Evolutionary conservation across 2,329 filamentous ascomycete species (phyloP).

Genomic region (Pseudogymnoascus sp.): DNA sequence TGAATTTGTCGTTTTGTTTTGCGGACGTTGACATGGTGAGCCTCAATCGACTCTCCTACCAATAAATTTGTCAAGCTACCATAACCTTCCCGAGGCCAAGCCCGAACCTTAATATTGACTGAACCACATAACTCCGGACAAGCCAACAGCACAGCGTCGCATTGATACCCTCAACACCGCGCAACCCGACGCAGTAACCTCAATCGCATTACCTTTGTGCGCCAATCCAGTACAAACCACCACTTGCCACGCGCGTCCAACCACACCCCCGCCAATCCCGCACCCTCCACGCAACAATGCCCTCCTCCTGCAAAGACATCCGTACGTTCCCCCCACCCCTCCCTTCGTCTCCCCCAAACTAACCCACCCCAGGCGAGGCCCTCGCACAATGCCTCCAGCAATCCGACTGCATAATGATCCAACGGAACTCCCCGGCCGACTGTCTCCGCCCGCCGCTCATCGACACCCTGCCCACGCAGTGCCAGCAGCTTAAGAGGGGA

Average conservation of each 20-base stretch:
- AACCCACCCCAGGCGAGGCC: slow-evolving; percentile 62
- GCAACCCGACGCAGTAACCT: neutral
- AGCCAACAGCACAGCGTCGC: neutral
- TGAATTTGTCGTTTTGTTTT: neutral
- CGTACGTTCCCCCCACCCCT: slow-evolving; percentile 45
- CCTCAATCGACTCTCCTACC: neutral
- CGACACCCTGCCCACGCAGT: slow-evolving; percentile 76
- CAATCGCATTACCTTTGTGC: neutral
- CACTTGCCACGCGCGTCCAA: neutral
- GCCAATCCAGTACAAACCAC: neutral
- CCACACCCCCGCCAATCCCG: neutral
- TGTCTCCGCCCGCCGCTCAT: slow-evolving; percentile 78
- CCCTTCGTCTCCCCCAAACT: slow-evolving; percentile 9
- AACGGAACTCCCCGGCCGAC: slow-evolving; percentile 78
- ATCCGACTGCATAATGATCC: slow-evolving; percentile 91
- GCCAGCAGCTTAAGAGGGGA: slow-evolving; percentile 86
- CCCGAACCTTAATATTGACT: slow-evolving; percentile 1
- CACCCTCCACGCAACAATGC: slow-evolving; percentile 52
- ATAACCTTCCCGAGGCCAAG: neutral
- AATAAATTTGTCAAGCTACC: neutral
- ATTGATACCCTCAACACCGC: neutral
- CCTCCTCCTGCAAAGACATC: slow-evolving; percentile 93
- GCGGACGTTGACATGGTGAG: neutral
- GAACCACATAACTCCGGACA: neutral
- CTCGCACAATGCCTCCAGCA: slow-evolving; percentile 92